Evolutionary conservation across 495 filamentous ascomycete species (phyloP), one percentile per base, ranked within the genome.

Genomic region (Aspergillus wentii): DNA sequence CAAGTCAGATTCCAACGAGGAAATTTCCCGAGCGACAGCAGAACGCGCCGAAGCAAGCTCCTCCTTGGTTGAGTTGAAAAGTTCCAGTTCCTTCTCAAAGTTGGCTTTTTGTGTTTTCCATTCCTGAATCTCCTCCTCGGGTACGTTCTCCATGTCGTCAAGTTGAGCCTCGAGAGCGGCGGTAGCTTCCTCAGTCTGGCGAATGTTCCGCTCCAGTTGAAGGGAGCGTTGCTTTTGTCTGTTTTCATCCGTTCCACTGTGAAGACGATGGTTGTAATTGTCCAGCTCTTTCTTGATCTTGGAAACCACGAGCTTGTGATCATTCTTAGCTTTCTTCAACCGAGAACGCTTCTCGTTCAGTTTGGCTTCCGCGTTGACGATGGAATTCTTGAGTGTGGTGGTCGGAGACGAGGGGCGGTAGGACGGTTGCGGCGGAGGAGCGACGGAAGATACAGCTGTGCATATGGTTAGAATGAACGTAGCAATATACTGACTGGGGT

Each of bases 351-450:
- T 81, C 29, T 94, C 88, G 35, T 76, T 76, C 25, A 94, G 61
- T 57, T 86, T 94, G 41, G 72, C 61, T 46, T 95, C 86, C 11
- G 84, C 83, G 11, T 86, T 78, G 32, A 79, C 74, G 38, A 96
- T 92, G 5, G 88, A 94, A 16, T 88, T 88, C 54, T 82, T 86
- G 22, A 96, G 71, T 1, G 90, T 96, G 5, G 89, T 91, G 8
- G 80, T 83, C 3, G 90, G 90, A n/a, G 88, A 94, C 31, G 86
- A 83, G 20, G 86, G 82, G 45, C 86, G 80, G 44, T 80, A 78
- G 11, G 78, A 71, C 16, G 82, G 77, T 43, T 80, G 76, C 20
- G 62, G 69, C 30, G 71, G 61, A 8, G 61, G 57, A 21, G 64
- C 47, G 17, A 66, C 48, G 30, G 57, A 56, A 25, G 66, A 67